Conservation (phyloP, 345 rosid genomes). For the Camelina neglecta region DNA sequence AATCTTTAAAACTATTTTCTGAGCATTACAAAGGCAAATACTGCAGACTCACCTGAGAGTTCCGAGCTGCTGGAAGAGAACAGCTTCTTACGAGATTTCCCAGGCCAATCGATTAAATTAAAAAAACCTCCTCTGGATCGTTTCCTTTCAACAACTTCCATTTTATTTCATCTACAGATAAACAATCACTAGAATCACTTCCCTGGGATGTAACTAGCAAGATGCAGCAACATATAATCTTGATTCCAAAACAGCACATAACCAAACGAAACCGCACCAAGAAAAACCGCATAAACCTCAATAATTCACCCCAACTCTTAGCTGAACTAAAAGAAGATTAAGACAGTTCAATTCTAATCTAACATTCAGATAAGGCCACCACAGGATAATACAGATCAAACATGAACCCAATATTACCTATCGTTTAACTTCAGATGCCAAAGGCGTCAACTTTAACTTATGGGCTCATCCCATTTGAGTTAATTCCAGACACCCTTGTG, state of each 20-base stretch:
- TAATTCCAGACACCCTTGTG: slow-evolving; percentile 19
- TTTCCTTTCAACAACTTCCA: slow-evolving; percentile 75
- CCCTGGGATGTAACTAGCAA: slow-evolving; percentile 5
- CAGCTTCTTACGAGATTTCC: slow-evolving; percentile 81
- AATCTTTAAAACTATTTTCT: neutral
- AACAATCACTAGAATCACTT: slow-evolving; percentile 11
- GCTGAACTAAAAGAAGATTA: slow-evolving; percentile 25
- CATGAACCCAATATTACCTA: slow-evolving; percentile 26
- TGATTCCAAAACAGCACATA: slow-evolving; percentile 6
- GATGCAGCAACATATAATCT: slow-evolving; percentile 6
- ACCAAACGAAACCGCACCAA: slow-evolving; percentile 4
- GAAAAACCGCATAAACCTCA: neutral
- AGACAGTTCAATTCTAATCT: slow-evolving; percentile 10
- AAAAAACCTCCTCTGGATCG: slow-evolving; percentile 74
- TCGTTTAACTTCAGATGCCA: slow-evolving; percentile 5
- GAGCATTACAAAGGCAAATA: slow-evolving; percentile 6
- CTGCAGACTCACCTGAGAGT: slow-evolving; percentile 52
- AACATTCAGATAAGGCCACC: slow-evolving; percentile 29
- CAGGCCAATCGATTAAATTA: slow-evolving; percentile 80
- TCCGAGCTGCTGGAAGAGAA: slow-evolving; percentile 59
- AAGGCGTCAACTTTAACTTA: slow-evolving; percentile 31
- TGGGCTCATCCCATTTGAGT: neutral
- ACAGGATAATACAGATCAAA: slow-evolving; percentile 22
- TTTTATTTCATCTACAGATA: slow-evolving; percentile 44
- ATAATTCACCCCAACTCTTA: slow-evolving; percentile 16